Conservation (phyloP, 2,329 filamentous ascomycete species). For the Sarocladium strictum region DNA sequence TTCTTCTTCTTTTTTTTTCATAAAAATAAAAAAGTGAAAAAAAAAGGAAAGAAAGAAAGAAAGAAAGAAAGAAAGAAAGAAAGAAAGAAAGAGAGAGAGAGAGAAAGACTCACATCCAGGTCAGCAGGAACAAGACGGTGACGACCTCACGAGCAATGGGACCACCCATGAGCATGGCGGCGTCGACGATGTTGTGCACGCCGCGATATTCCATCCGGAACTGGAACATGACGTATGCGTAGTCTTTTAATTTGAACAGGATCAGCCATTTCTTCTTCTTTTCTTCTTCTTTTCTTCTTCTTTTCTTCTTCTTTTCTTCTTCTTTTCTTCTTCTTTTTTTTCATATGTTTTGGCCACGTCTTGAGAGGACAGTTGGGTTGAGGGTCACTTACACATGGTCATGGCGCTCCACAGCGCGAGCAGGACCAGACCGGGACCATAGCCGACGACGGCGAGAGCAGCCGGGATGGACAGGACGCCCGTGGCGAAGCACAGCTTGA, state of each 20-base stretch:
- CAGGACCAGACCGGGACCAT: constrained; percentile 14
- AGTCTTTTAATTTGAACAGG: constrained; percentile 11
- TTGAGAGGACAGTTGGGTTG: too few relatives aligned
- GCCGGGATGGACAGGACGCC: constrained; percentile 19
- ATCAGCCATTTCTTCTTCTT: background rate
- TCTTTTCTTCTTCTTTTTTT: too few relatives aligned
- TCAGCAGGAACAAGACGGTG: constrained; percentile 26
- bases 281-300: too few relatives aligned
- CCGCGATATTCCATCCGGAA: constrained; percentile 18
- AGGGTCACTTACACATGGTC: constrained; percentile 16
- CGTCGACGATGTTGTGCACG: constrained; percentile 47
- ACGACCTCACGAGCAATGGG: constrained; percentile 36
- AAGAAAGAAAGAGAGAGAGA: background rate
- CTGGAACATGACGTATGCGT: constrained; percentile 18
- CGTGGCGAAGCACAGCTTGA: constrained; percentile 16
- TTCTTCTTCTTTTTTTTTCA: too few relatives aligned
- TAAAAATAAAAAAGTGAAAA: too few relatives aligned
- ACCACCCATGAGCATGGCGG: constrained; percentile 42
- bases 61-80: too few relatives aligned
- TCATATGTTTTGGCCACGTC: too few relatives aligned
- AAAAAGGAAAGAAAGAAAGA: too few relatives aligned
- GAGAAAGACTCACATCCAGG: constrained; percentile 19
- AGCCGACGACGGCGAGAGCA: constrained; percentile 16
- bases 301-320: too few relatives aligned
- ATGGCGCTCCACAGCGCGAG: constrained; percentile 16